Percentiles rank a stretch among this genome's conserved stretches.
Evolutionary conservation across 306 rosid genomes (phyloP).

Genomic region (Psophocarpus tetragonolobus): DNA sequence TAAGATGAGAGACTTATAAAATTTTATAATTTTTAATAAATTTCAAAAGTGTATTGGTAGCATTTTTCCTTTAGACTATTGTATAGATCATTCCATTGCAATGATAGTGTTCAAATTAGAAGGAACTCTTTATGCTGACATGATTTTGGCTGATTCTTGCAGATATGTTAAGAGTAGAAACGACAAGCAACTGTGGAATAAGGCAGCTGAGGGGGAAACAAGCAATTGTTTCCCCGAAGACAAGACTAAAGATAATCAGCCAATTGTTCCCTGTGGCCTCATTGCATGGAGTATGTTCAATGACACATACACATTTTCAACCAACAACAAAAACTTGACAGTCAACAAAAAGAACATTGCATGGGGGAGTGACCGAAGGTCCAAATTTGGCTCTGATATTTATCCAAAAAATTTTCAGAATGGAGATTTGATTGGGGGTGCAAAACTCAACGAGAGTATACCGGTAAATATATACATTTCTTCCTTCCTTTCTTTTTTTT

Average conservation of each 20-base stretch:
- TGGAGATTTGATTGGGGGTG: conserved; percentile 67
- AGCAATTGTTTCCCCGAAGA: conserved; percentile 31
- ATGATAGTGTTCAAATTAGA: background rate
- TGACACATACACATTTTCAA: conserved; percentile 71
- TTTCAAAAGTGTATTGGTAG: no score
- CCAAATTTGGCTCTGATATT: conserved; percentile 67
- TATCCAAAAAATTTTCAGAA: conserved; percentile 77
- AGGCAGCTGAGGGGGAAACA: conserved; percentile 34
- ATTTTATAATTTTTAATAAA: no score
- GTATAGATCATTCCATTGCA: background rate
- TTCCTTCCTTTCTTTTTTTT: background rate
- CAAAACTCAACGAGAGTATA: conserved; percentile 60
- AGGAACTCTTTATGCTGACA: background rate
- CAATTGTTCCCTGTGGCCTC: conserved; percentile 93
- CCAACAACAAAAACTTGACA: conserved; percentile 44
- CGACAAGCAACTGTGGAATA: conserved; percentile 57
- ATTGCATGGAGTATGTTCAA: conserved; percentile 93
- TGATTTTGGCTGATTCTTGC: background rate
- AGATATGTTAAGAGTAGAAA: conserved; percentile 90
- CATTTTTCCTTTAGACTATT: background rate
- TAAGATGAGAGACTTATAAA: no score
- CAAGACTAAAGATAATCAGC: conserved; percentile 20
- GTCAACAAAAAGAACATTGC: conserved; percentile 74
- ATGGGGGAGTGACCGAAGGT: conserved; percentile 68
- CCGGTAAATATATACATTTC: conserved; percentile 55